phyloP scores from a whole-genome alignment of 345 rosid species.

The Eucalyptus pauciflora region DNA sequence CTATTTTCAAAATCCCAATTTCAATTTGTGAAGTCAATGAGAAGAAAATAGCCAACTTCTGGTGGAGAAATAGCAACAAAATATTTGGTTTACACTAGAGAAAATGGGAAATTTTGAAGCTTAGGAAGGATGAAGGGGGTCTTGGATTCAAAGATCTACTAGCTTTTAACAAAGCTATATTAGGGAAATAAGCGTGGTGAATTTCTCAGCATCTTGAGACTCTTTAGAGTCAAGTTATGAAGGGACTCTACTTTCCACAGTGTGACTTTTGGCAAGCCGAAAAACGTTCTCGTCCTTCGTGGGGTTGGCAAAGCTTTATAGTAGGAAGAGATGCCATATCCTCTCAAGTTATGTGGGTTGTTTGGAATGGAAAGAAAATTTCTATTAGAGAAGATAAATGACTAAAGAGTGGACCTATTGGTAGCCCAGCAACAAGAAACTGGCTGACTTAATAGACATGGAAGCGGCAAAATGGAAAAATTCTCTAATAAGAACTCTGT shows the following conservation, averaged over 20 bases:
- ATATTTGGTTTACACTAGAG: accelerated
- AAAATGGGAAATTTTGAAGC: neutral
- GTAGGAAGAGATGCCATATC: too few relatives aligned
- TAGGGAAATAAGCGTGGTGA: accelerated
- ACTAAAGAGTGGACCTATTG: too few relatives aligned
- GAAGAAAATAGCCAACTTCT: too few relatives aligned
- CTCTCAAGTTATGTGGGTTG: accelerated
- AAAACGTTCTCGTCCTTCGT: accelerated
- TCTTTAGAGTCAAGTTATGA: neutral
- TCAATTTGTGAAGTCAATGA: accelerated
- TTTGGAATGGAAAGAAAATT: too few relatives aligned
- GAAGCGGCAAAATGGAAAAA: neutral
- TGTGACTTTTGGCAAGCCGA: too few relatives aligned
- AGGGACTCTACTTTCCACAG: neutral
- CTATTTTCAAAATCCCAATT: too few relatives aligned
- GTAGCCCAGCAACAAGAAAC: accelerated
- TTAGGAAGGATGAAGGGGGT: accelerated
- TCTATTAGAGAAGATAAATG: too few relatives aligned
- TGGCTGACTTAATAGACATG: neutral
- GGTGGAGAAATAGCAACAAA: neutral
- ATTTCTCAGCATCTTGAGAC: neutral
- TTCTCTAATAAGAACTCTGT: accelerated
- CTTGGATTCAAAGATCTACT: neutral
- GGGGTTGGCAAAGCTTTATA: too few relatives aligned
- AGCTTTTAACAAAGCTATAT: neutral